phyloP scores from a whole-genome alignment of 768 basidiomycete species.

The Mrakia gelida region DNA sequence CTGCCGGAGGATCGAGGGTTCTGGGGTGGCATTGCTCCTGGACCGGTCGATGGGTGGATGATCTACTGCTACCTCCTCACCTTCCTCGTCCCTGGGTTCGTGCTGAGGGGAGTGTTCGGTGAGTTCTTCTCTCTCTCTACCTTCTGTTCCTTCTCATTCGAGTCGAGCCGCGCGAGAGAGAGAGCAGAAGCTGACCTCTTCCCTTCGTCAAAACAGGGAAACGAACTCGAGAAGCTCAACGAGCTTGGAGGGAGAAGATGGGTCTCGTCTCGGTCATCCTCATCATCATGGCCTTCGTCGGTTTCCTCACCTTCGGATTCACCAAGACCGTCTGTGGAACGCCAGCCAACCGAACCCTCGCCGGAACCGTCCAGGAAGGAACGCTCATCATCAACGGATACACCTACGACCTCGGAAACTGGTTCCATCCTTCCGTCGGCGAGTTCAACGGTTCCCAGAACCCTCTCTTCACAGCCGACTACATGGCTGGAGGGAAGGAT shows the following conservation, averaged over 20 bases:
- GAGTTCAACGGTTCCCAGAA: conserved; percentile 75
- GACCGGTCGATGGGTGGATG: conserved; percentile 93
- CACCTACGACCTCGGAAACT: conserved; percentile 83
- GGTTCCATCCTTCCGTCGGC: conserved; percentile 69
- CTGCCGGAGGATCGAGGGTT: conserved; percentile 39
- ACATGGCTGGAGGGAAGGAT: conserved; percentile 79
- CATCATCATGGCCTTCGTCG: conserved; percentile 84
- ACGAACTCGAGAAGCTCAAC: conserved; percentile 82
- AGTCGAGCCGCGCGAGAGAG: no score
- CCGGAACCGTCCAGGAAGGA: conserved; percentile 66
- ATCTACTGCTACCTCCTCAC: conserved; percentile 85
- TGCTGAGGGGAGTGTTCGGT: conserved; percentile 75
- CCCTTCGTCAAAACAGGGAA: conserved; percentile 55
- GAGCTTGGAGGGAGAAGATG: conserved; percentile 98
- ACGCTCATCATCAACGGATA: conserved; percentile 92
- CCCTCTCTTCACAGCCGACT: conserved; percentile 72
- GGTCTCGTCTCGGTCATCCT: conserved; percentile 78
- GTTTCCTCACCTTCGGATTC: conserved; percentile 98
- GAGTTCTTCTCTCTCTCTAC: conserved; percentile 42
- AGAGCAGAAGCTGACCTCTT: conserved; percentile 20
- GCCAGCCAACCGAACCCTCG: conserved; percentile 75
- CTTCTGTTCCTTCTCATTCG: background rate
- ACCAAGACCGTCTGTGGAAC: conserved; percentile 87
- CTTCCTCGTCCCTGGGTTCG: conserved; percentile 66
- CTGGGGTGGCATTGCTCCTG: conserved; percentile 70